These are phyloP conservation scores for Fusarium scirpi DNA, from an alignment of 2,329 filamentous ascomycete genomes.

Conservation along the genomic window DNA sequence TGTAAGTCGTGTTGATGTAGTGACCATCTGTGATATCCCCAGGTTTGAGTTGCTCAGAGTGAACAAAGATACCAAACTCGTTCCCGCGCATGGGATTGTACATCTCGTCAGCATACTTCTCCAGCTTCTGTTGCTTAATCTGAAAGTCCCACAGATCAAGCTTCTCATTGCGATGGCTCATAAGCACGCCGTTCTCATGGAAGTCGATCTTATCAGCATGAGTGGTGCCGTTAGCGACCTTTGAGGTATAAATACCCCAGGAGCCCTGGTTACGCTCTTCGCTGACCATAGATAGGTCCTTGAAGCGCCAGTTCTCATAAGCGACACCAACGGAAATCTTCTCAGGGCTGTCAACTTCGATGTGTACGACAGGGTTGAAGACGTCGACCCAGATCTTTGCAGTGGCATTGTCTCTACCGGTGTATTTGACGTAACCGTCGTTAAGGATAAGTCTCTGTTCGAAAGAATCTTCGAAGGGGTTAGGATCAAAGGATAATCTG, in stretches of 20 bases:
- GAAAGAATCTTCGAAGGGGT: neutral
- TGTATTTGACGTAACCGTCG: constrained; percentile 5
- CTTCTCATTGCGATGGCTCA: constrained; percentile 11
- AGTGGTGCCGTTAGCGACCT: constrained; percentile 11
- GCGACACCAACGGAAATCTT: neutral
- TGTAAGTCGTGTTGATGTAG: constrained; percentile 16
- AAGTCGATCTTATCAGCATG: constrained; percentile 13
- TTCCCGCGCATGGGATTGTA: constrained; percentile 15
- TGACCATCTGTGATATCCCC: neutral
- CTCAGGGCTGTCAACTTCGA: neutral
- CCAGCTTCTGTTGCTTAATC: neutral
- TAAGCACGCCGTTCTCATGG: constrained; percentile 3
- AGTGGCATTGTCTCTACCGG: neutral
- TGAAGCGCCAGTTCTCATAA: constrained; percentile 4
- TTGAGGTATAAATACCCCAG: constrained; percentile 15
- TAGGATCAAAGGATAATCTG: constrained; percentile 9
- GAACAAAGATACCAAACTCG: constrained; percentile 14
- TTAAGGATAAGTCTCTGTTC: neutral
- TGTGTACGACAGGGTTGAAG: constrained; percentile 8
- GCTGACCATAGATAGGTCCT: neutral
- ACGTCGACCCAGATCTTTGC: constrained; percentile 12
- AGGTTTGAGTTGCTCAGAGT: constrained; percentile 6
- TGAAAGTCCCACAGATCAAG: constrained; percentile 10
- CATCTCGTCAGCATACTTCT: constrained; percentile 2
- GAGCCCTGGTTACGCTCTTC: constrained; percentile 14